Evolutionary conservation across 2,329 filamentous ascomycete species (phyloP).

Genomic region (Penicillium sp.): DNA sequence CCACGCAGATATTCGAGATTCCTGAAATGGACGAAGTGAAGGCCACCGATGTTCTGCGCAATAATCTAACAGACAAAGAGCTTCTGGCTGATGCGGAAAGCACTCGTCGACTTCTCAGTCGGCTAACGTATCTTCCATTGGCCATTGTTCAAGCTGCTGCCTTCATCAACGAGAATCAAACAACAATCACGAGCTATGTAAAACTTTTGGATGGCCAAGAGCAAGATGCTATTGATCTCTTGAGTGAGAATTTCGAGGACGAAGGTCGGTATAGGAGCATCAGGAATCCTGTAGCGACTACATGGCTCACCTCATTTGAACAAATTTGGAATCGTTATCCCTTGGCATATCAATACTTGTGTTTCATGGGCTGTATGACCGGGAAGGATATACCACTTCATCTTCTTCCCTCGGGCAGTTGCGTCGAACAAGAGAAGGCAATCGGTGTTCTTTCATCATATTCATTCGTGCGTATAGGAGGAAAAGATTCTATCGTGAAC

Average conservation of each 20-base stretch:
- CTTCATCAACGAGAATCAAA: constrained; percentile 31
- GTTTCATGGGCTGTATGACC: constrained; percentile 34
- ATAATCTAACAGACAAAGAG: constrained; percentile 14
- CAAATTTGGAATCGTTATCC: constrained; percentile 24
- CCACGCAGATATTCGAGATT: constrained; percentile 20
- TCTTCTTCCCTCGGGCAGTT: constrained; percentile 15
- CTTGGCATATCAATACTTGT: constrained; percentile 27
- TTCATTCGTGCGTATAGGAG: constrained; percentile 18
- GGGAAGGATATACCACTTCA: constrained; percentile 28
- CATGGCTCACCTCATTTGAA: constrained; percentile 38
- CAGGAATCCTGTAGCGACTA: constrained; percentile 36
- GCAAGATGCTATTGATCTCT: constrained; percentile 22
- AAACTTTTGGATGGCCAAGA: constrained; percentile 24
- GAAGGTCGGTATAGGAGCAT: constrained; percentile 26
- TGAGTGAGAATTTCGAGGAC: constrained; percentile 34
- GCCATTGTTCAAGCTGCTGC: constrained; percentile 34
- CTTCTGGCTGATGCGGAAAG: constrained; percentile 15
- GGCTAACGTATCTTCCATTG: constrained; percentile 31
- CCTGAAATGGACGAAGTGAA: constrained; percentile 15
- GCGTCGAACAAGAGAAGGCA: constrained; percentile 9
- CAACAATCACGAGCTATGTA: constrained; percentile 13
- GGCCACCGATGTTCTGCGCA: constrained; percentile 17
- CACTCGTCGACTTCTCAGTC: constrained; percentile 16
- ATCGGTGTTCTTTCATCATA: constrained; percentile 26
- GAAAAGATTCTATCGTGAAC: constrained; percentile 8